Percentiles rank a stretch among this genome's conserved stretches.
phyloP scores from a whole-genome alignment of 176 grass and related monocot species.

The Avena atlantica region DNA sequence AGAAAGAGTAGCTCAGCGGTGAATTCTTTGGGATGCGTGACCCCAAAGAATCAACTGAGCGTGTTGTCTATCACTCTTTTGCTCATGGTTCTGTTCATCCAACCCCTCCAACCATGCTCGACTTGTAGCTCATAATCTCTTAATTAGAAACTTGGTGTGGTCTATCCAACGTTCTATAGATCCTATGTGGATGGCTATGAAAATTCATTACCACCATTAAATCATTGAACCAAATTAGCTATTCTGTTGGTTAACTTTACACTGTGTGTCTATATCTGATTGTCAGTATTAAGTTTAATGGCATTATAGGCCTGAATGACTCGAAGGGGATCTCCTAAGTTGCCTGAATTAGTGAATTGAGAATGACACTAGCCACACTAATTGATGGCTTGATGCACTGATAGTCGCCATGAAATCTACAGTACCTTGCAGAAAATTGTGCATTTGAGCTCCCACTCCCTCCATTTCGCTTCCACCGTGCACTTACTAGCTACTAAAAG shows the following conservation, averaged over 20 bases:
- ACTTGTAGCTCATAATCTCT: background rate
- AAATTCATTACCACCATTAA: conserved; percentile 11
- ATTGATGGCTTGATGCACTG: conserved; percentile 8
- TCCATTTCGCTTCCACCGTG: background rate
- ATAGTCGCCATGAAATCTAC: background rate
- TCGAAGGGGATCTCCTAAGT: background rate
- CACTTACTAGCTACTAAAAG: conserved; percentile 1
- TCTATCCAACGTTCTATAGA: background rate
- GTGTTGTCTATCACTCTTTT: background rate
- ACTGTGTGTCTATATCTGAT: background rate
- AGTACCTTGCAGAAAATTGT: background rate
- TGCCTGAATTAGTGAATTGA: conserved; percentile 28
- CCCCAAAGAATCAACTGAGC: background rate
- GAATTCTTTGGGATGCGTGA: conserved; percentile 4
- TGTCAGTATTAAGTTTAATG: background rate
- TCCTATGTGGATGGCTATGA: background rate
- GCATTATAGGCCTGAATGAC: background rate
- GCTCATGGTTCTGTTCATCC: conserved; percentile 7
- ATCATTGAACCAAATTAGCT: conserved; percentile 14
- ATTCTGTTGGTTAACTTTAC: conserved; percentile 37
- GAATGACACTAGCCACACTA: background rate
- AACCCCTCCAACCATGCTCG: background rate
- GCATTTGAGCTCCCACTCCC: background rate
- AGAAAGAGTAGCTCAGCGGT: background rate
- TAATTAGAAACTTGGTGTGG: background rate